Percentiles rank a stretch among this genome's conserved stretches.
phyloP scores from a whole-genome alignment of 352 stramenopile genomes.

The Lagenidium giganteum region DNA sequence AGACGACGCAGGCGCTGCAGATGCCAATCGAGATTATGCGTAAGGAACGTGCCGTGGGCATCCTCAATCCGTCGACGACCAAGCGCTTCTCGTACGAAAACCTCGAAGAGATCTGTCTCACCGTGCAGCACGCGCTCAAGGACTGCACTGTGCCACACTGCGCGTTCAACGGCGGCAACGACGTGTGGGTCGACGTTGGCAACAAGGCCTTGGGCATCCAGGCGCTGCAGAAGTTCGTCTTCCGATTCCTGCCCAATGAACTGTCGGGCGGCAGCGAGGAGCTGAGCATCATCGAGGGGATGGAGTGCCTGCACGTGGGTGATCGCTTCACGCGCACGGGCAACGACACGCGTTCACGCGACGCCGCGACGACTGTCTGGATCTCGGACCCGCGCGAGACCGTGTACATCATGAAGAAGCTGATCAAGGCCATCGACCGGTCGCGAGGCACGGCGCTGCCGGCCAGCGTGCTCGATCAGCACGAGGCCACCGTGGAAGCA shows the following conservation, averaged over 20 bases:
- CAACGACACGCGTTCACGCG: conserved; percentile 93
- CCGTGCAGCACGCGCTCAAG: conserved; percentile 85
- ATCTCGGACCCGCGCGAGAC: conserved; percentile 94
- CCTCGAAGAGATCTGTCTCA: conserved; percentile 93
- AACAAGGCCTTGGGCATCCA: conserved; percentile 94
- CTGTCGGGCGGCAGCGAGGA: conserved; percentile 61
- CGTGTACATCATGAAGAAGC: conserved; percentile 91
- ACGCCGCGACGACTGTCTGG: conserved; percentile 92
- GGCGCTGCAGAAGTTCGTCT: conserved; percentile 86
- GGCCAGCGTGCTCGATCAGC: conserved; percentile 24
- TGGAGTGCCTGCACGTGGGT: conserved; percentile 93
- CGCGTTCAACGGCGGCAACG: conserved; percentile 95
- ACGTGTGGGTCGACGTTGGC: conserved; percentile 96
- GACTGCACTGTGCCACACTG: conserved; percentile 88
- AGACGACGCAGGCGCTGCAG: conserved; percentile 77
- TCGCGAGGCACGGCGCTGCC: conserved; percentile 15
- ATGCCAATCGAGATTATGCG: conserved; percentile 84
- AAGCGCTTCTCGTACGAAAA: conserved; percentile 88
- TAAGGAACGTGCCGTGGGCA: conserved; percentile 92
- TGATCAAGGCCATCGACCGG: conserved; percentile 72
- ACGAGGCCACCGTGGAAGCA: conserved; percentile 49
- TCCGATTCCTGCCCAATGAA: conserved; percentile 72
- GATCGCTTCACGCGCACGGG: conserved; percentile 89
- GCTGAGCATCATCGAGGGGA: conserved; percentile 62
- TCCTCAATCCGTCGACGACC: conserved; percentile 83